These are phyloP conservation scores for Pichia terricola DNA, from an alignment of 1,139 yeast species.

Conservation along the genomic window DNA sequence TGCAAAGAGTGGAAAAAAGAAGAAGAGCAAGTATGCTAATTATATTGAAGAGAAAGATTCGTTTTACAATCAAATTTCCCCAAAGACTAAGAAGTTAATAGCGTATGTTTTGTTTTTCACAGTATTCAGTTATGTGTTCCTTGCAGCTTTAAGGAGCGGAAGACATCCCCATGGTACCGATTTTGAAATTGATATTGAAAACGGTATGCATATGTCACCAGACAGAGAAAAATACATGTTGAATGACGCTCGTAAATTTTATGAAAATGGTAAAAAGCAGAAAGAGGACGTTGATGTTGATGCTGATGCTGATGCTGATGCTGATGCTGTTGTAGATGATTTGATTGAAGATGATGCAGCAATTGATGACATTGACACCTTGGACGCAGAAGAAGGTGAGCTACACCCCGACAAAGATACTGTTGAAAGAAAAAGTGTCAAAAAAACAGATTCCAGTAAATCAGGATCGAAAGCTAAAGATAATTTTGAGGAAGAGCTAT, in stretches of 20 bases:
- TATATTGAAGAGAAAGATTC: constrained; percentile 4
- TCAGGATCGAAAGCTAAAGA: background rate
- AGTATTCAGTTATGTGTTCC: constrained; percentile 8
- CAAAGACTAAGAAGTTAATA: constrained; percentile 8
- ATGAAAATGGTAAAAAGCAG: background rate
- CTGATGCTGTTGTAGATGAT: background rate
- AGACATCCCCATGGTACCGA: constrained; percentile 1
- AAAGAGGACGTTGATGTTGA: background rate
- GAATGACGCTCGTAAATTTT: background rate
- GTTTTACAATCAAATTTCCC: constrained; percentile 1
- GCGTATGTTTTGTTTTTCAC: constrained; percentile 9
- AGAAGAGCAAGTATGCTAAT: constrained; percentile 2
- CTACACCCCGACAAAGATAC: background rate
- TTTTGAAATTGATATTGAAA: constrained; percentile 5
- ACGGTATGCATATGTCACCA: constrained; percentile 1
- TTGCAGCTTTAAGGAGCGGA: constrained; percentile 6
- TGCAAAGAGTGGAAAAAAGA: constrained; percentile 1
- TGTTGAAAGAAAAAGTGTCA: background rate
- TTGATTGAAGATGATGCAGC: background rate
- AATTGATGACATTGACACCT: constrained; percentile 6
- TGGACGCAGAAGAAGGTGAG: constrained; percentile 10
- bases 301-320: background rate
- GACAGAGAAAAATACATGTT: constrained; percentile 1
- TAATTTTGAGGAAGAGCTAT: too few species aligned
- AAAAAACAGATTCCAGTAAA: background rate